phyloP scores from a whole-genome alignment of 2,329 filamentous ascomycete species.

The Calonectria multiphialidica region DNA sequence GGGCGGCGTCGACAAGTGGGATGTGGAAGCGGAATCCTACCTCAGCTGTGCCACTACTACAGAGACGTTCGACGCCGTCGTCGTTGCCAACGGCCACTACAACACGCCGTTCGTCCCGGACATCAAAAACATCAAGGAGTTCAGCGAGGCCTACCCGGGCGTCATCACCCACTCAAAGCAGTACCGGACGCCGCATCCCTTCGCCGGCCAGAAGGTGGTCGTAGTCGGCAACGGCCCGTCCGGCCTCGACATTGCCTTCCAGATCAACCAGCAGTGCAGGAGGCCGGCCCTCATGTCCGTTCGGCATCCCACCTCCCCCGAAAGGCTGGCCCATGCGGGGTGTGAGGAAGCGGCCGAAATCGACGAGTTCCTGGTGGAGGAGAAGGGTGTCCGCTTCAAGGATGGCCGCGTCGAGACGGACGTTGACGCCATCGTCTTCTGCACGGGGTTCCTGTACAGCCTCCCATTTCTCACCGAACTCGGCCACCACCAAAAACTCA shows the following conservation, averaged over 20 bases:
- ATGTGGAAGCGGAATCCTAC: constrained; percentile 66
- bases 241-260: constrained; percentile 83
- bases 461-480: constrained; percentile 76
- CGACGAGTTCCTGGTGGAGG: constrained; percentile 63
- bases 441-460: constrained; percentile 90
- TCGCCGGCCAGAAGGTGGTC: constrained; percentile 78
- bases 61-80: constrained; percentile 77
- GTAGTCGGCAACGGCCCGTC: constrained; percentile 89
- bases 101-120: constrained; percentile 75
- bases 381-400: constrained; percentile 74
- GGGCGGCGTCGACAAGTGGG: constrained; percentile 67
- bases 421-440: constrained; percentile 85
- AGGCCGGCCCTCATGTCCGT: constrained; percentile 75
- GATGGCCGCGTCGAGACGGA: constrained; percentile 74
- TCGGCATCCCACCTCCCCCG: constrained; percentile 61
- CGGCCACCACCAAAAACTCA: constrained; percentile 58
- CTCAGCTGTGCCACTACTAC: constrained; percentile 53
- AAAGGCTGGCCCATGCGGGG: constrained; percentile 57
- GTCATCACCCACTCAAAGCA: constrained; percentile 82
- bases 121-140: constrained; percentile 69
- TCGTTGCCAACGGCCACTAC: constrained; percentile 83
- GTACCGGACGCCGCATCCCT: constrained; percentile 77
- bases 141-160: constrained; percentile 69
- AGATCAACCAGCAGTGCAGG: constrained; percentile 74
- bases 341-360: constrained; percentile 70